Percentiles rank a stretch among this genome's conserved stretches.
Conservation (phyloP, 768 basidiomycete species). For the Agaricus sinodeliciosus region DNA sequence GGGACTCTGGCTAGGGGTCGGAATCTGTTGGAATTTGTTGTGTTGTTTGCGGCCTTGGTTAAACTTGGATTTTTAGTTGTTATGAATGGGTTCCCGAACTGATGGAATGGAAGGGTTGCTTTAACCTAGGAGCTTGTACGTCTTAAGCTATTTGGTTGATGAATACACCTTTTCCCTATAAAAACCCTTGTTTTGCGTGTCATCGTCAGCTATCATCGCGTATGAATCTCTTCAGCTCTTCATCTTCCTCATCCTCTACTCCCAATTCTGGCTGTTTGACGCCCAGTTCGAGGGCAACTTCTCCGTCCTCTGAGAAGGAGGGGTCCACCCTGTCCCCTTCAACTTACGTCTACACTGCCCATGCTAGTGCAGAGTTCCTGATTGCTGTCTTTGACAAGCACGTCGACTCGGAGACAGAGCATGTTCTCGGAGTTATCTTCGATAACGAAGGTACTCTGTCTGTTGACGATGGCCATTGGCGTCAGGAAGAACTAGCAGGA, state of each 20-base stretch:
- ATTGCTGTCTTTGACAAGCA: conserved; percentile 26
- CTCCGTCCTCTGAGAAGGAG: conserved; percentile 23
- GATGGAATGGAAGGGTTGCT: conserved; percentile 4
- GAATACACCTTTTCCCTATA: conserved; percentile 17
- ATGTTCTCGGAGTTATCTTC: conserved; percentile 22
- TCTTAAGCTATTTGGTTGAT: conserved; percentile 11
- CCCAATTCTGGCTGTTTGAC: conserved; percentile 26
- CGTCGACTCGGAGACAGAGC: conserved; percentile 10
- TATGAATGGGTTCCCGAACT: neutral
- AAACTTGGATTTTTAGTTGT: neutral
- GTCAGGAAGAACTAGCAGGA: neutral
- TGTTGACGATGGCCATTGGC: conserved; percentile 8
- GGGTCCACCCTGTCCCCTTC: conserved; percentile 12
- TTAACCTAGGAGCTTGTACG: conserved; percentile 17
- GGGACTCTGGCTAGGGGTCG: no score
- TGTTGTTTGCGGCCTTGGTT: no score
- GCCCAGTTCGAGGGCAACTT: conserved; percentile 27
- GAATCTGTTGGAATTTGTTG: no score
- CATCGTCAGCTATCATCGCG: conserved; percentile 6
- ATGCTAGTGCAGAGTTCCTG: conserved; percentile 17
- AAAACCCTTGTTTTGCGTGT: conserved; percentile 15
- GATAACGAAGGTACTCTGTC: conserved; percentile 17
- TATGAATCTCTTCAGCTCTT: conserved; percentile 13
- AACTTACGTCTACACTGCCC: conserved; percentile 20
- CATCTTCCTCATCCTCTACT: conserved; percentile 27